These are phyloP conservation scores for Paratrimastix pyriformis DNA, from an alignment of 78 protist genomes.

Conservation along the genomic window DNA sequence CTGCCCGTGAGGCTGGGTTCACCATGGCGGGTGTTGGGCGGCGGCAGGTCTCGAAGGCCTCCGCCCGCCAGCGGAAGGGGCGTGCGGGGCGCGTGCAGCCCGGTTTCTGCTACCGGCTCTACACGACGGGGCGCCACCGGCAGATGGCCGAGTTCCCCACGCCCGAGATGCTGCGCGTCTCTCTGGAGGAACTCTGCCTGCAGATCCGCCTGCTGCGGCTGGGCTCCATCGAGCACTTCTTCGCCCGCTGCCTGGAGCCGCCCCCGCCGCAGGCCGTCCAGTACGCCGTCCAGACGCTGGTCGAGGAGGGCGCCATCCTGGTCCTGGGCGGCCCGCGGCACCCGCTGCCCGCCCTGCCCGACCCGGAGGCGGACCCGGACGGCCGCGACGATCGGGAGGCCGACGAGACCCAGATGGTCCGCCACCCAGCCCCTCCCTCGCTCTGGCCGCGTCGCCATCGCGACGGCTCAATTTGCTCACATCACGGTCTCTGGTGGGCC, in stretches of 20 bases:
- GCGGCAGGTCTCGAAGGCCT: constrained; percentile 67
- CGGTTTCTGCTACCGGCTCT: background rate
- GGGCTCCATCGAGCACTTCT: no score
- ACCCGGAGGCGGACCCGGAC: background rate
- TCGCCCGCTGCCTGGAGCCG: background rate
- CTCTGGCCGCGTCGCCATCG: no score
- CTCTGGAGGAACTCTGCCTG: constrained; percentile 11
- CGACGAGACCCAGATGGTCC: no score
- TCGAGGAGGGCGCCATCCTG: no score
- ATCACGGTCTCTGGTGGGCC: no score
- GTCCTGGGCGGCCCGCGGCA: background rate
- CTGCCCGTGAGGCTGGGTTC: no score
- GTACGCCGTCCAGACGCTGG: background rate
- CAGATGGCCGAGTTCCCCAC: background rate
- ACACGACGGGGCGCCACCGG: background rate
- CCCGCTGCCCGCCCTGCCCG: background rate
- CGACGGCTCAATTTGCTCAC: no score
- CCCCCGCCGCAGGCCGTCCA: no score
- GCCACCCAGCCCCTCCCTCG: no score
- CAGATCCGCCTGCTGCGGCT: background rate
- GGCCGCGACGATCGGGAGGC: no score
- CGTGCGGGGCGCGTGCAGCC: constrained; percentile 66
- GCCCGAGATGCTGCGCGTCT: constrained; percentile 7
- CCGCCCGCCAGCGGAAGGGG: constrained; percentile 66
- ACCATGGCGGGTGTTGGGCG: constrained; percentile 88